phyloP scores from a whole-genome alignment of 805 yeast species.

The Candida nitratophila region DNA sequence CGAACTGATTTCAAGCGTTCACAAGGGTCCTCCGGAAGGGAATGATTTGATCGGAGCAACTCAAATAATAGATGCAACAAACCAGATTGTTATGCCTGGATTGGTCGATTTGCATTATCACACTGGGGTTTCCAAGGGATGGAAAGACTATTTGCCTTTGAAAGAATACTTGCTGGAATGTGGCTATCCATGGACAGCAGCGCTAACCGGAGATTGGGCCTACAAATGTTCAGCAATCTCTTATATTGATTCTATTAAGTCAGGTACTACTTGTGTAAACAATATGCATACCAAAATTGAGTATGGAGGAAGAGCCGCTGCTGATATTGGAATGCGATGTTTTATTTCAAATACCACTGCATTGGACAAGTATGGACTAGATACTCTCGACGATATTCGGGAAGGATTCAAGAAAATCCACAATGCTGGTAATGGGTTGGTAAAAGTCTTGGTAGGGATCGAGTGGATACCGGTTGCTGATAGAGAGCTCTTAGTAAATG shows the following conservation, averaged over 20 bases:
- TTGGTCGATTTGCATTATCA: constrained; percentile 5
- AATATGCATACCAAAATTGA: constrained; percentile 3
- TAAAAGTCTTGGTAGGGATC: constrained; percentile 4
- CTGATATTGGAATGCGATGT: constrained; percentile 3
- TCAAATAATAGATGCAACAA: constrained; percentile 2
- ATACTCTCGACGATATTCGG: constrained; percentile 2
- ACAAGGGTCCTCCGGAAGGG: background rate
- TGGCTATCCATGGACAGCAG: constrained; percentile 2
- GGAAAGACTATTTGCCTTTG: constrained; percentile 5
- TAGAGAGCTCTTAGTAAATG: constrained; percentile 2
- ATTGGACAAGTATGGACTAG: constrained; percentile 1
- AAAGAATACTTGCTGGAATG: constrained; percentile 5
- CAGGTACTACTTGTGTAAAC: constrained; percentile 4
- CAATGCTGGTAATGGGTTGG: constrained; percentile 2
- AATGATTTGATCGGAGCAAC: background rate
- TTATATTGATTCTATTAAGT: constrained; percentile 3
- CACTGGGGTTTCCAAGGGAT: constrained; percentile 3
- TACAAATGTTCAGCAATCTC: constrained; percentile 2
- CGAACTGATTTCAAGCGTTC: background rate
- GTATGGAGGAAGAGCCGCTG: constrained; percentile 1
- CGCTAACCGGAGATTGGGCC: constrained; percentile 1
- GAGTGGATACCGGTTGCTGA: constrained; percentile 5
- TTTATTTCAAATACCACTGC: constrained; percentile 2
- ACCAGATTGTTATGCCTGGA: constrained; percentile 5
- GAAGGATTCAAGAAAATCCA: constrained; percentile 1